Conservation (phyloP, 2,329 filamentous ascomycete species). For the Talaromyces sp. region DNA sequence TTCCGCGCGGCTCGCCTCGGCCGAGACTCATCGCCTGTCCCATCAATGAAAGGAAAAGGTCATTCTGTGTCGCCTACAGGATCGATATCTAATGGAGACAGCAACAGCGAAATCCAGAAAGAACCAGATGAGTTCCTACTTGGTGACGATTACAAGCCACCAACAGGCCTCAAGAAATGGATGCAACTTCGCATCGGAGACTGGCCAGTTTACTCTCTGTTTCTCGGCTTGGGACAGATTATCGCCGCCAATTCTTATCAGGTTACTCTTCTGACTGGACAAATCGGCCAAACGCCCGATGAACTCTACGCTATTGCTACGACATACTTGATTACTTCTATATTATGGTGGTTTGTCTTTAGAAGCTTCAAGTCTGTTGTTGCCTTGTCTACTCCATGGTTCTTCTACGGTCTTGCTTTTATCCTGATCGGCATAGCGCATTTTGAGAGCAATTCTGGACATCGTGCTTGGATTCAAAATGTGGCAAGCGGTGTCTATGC, state of each 20-base stretch:
- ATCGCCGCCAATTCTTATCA: constrained; percentile 65
- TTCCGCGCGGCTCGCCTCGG: constrained; percentile 58
- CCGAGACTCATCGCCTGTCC: constrained; percentile 39
- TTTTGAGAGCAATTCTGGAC: constrained; percentile 38
- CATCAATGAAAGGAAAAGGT: constrained; percentile 28
- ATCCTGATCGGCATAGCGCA: constrained; percentile 60
- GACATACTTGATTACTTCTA: constrained; percentile 55
- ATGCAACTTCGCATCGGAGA: constrained; percentile 57
- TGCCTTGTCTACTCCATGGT: constrained; percentile 57
- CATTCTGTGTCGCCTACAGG: constrained; percentile 31
- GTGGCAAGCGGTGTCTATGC: constrained; percentile 60
- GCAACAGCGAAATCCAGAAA: constrained; percentile 31
- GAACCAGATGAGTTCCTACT: constrained; percentile 54
- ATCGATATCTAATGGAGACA: constrained; percentile 39
- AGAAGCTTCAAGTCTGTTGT: constrained; percentile 54
- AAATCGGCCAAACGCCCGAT: constrained; percentile 54
- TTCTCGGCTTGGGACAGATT: constrained; percentile 60
- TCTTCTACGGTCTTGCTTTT: constrained; percentile 61
- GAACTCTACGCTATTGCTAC: constrained; percentile 59
- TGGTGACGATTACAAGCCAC: constrained; percentile 52
- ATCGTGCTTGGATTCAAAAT: constrained; percentile 54
- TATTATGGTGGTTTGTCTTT: constrained; percentile 62
- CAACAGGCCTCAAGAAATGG: constrained; percentile 52
- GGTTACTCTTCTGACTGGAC: constrained; percentile 62
- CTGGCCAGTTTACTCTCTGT: constrained; percentile 60